Evolutionary conservation across 306 rosid species (phyloP), one percentile per base, ranked within the genome.

Genomic region (Hippophae gyantsensis): DNA sequence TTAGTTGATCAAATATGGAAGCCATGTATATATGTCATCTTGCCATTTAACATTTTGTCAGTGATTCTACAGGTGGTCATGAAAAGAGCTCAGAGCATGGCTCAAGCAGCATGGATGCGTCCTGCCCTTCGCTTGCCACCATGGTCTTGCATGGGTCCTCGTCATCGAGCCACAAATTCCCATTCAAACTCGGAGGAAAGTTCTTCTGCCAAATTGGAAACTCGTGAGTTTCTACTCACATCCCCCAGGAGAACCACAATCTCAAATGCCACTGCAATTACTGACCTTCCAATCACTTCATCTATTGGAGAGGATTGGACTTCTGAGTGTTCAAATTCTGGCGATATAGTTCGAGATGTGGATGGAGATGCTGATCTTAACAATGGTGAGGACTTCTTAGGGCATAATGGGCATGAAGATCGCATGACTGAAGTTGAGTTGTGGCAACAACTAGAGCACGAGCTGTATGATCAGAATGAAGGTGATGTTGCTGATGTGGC

Each of bases 31-130:
- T 53, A 32, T 64, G 64, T 18, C 10, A 27, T 48, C 59, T 57
- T 23, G 58, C 41, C 53, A 32, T 6, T 6, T 55, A 1, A 6
- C 42, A 48, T 61, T 60, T 55, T 43, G 62, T 76, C 61, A 42
- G 25, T 57, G 59, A 42, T 0, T 75, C 60, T 52, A 57, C 68
- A 92, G 99, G 96, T 87, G 53, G 96, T 85, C 66, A 83, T 92
- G 95, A 88, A 67, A 81, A 92, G 88, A 78, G 96, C 96, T 11
- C 89, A 83, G 76, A 85, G 88, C 78, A 80, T 92, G 93, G 98
- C 97, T 69, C 89, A 72, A 74, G 97, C 98, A 69, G 98, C 99
- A 68, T 92, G 99, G 96, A 65, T 79, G 26, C 95, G 87, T 57
- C 96, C 95, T 63, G 67, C 67, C 45, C 86, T 92, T 59, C 66